These are phyloP conservation scores for Sporothrix brasiliensis DNA, from an alignment of 2,329 filamentous ascomycete species.

Conservation along the genomic window DNA sequence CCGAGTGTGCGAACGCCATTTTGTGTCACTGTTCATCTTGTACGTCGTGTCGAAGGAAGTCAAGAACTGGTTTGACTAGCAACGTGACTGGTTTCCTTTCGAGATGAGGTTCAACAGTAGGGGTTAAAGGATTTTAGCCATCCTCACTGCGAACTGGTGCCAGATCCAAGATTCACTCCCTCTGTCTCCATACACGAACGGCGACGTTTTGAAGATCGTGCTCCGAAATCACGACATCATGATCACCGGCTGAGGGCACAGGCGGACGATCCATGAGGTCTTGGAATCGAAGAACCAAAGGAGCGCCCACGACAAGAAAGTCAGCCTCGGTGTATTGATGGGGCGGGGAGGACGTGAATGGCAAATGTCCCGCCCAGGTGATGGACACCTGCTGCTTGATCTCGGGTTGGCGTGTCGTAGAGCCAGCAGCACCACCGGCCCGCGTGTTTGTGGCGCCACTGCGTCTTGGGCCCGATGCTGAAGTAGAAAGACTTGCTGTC, in stretches of 20 bases:
- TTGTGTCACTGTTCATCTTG: too few species aligned
- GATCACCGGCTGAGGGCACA: not conserved
- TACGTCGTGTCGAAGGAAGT: too few species aligned
- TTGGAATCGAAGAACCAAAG: not conserved
- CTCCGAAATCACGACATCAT: not conserved
- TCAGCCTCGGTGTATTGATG: not conserved
- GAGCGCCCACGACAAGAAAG: not conserved
- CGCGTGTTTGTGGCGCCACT: not conserved
- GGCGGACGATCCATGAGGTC: not conserved
- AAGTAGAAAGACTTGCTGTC: not conserved
- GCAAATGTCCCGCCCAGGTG: not conserved
- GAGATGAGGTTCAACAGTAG: too few species aligned
- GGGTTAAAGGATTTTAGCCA: too few species aligned
- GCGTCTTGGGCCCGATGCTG: not conserved
- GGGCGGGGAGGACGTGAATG: not conserved
- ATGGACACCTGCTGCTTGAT: not conserved
- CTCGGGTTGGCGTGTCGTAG: not conserved
- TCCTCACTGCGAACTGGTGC: too few species aligned
- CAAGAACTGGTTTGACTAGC: too few species aligned
- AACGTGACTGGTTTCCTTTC: too few species aligned
- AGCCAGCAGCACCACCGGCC: not conserved
- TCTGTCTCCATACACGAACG: not conserved
- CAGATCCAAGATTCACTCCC: not conserved
- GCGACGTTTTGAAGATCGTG: not conserved
- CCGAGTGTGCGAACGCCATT: too few species aligned